Evolutionary conservation across 108 stramenopile genomes (phyloP), one percentile per base, ranked within the genome.

Genomic region (Fistulifera pelliculosa): DNA sequence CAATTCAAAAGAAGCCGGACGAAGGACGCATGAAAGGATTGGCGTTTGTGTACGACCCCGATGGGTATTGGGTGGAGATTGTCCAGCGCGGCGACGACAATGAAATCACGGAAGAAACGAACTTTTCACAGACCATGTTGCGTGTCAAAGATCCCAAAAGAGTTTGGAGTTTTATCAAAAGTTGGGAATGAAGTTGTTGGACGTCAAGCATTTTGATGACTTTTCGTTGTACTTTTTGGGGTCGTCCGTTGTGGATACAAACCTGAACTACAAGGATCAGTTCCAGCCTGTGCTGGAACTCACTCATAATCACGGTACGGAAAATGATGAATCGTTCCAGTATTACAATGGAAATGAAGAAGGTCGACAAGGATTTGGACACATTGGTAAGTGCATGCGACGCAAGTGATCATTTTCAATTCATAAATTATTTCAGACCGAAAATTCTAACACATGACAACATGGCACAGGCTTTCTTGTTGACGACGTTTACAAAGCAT

Each of bases 201-300:
- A 57, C 24, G 75, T 81, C 60, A 55, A 68, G 47, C 82, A 97
- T 63, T 97, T 89, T 63, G 60, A 61, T n/a, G 75, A 79, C 45
- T 99, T 99, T 66, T 87, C 82, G 41, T 68, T 94, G 24, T 99
- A 90, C 76, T 99, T 99, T n/a, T 73, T 99, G 69, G 90, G 76
- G 11, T 73, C 74, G 23, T 62, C 77, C 24, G 69, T 67, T 56
- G 76, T 71, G 16, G 82, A 70, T 57, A 39, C 59, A 22, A 58
- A 38, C 23, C 45, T 70, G 15, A 60, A 62, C 38, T 69, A 57
- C 41, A 66, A 75, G 31, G 56, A 76, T 10, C 54, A 73, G 41
- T 83, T 85, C 57, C 72, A 79, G 40, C 84, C 86, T 13, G 74
- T 93, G 5, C 60, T 95, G 61, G 96, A 97, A 64, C 69, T 97